phyloP scores from a whole-genome alignment of 2,329 filamentous ascomycete genomes.

The Myrmaecium sp. region DNA sequence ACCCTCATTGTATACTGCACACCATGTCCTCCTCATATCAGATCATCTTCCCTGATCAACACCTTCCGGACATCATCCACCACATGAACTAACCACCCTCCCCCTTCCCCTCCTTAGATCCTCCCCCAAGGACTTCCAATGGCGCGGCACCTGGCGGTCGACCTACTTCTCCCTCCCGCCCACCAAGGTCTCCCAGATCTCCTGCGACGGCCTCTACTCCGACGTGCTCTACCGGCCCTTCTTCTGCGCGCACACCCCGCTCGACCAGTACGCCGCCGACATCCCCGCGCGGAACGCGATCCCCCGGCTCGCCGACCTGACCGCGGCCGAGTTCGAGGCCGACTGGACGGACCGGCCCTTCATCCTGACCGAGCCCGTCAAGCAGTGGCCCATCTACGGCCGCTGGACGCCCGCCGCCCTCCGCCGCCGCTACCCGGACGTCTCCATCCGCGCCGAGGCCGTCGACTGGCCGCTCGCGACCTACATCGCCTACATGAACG shows the following conservation, averaged over 20 bases:
- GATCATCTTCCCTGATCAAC: slow-evolving; percentile 2
- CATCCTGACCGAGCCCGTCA: slow-evolving; percentile 67
- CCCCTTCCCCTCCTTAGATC: slow-evolving; percentile 21
- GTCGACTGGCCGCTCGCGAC: slow-evolving; percentile 80
- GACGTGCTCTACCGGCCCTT: slow-evolving; percentile 84
- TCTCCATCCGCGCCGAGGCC: slow-evolving; percentile 73
- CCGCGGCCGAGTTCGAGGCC: slow-evolving; percentile 54
- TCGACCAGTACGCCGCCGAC: slow-evolving; percentile 47
- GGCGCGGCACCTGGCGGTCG: slow-evolving; percentile 73
- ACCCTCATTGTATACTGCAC: too few relatives aligned
- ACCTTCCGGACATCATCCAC: slow-evolving; percentile 1
- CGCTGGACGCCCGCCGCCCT: slow-evolving; percentile 59
- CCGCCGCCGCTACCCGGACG: slow-evolving; percentile 43
- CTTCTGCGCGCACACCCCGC: slow-evolving; percentile 61
- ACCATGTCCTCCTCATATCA: neutral
- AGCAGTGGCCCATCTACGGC: slow-evolving; percentile 60
- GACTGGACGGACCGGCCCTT: slow-evolving; percentile 71
- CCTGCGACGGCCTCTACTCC: slow-evolving; percentile 70
- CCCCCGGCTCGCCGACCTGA: slow-evolving; percentile 47
- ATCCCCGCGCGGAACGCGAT: slow-evolving; percentile 67
- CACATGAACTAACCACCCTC: slow-evolving; percentile 6
- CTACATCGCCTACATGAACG: slow-evolving; percentile 67
- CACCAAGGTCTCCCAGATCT: slow-evolving; percentile 38
- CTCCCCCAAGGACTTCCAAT: slow-evolving; percentile 34
- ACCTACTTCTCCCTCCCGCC: slow-evolving; percentile 50